These are phyloP conservation scores for Carallia brachiata DNA, from an alignment of 345 rosid species.

Conservation along the genomic window DNA sequence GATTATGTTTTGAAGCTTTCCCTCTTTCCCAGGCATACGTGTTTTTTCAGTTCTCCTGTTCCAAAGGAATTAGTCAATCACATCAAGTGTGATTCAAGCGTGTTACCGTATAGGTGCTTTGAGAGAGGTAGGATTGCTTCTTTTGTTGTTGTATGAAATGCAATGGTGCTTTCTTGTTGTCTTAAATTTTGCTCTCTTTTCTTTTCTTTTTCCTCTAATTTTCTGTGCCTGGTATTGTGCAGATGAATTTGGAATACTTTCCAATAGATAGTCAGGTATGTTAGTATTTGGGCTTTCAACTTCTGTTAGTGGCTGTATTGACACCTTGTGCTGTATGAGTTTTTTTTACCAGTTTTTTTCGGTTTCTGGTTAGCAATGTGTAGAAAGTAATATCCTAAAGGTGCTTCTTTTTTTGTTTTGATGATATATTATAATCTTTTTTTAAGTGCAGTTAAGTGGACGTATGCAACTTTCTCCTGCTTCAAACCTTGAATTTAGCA, in stretches of 20 bases:
- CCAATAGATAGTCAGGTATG: conserved; percentile 82
- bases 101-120: conserved; percentile 85
- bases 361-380: not conserved
- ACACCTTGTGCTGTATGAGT: not conserved
- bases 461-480: not conserved
- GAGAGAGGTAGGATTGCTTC: conserved; percentile 64
- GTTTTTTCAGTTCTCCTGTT: conserved; percentile 73
- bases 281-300: not conserved
- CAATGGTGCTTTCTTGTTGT: not conserved
- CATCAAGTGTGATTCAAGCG: conserved; percentile 80
- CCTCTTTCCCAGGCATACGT: conserved; percentile 59
- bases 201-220: conserved; percentile 2
- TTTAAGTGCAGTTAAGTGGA: too few relatives aligned
- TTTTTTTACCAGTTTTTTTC: not conserved
- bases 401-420: too few relatives aligned
- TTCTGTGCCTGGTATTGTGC: conserved; percentile 25
- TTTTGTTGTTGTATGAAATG: conserved; percentile 4
- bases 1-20: conserved; percentile 14
- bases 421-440: too few relatives aligned
- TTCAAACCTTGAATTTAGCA: not conserved
- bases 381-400: too few relatives aligned
- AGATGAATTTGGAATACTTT: conserved; percentile 95
- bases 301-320: not conserved
- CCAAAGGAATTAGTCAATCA: conserved; percentile 81
- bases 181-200: not conserved